phyloP scores from a whole-genome alignment of 805 yeast genomes.

The Isabelozyma heimii region DNA sequence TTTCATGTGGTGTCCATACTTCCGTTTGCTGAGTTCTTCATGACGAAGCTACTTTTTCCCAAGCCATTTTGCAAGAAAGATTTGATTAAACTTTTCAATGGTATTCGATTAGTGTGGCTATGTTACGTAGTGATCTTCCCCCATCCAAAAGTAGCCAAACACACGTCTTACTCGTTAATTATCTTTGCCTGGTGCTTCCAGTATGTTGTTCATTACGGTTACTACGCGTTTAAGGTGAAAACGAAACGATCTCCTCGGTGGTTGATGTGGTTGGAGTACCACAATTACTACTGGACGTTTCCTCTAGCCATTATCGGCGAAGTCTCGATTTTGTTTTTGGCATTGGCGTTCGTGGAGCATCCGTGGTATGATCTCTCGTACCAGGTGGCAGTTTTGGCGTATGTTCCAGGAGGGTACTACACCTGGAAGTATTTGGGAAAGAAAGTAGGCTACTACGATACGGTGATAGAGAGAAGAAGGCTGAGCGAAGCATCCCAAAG shows the following conservation, averaged over 20 bases:
- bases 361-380: constrained; percentile 21
- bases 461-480: constrained; percentile 18
- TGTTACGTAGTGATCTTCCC: constrained; percentile 42
- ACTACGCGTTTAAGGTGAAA: constrained; percentile 33
- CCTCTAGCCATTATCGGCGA: constrained; percentile 34
- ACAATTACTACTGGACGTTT: constrained; percentile 30
- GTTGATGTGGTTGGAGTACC: constrained; percentile 36
- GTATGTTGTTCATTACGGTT: constrained; percentile 29
- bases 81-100: constrained; percentile 28
- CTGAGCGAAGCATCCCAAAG: background rate
- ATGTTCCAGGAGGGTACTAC: constrained; percentile 36
- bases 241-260: constrained; percentile 33
- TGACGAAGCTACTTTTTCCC: constrained; percentile 13
- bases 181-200: constrained; percentile 35
- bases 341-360: constrained; percentile 29
- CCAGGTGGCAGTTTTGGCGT: constrained; percentile 24
- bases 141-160: constrained; percentile 41
- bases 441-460: constrained; percentile 19
- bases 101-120: constrained; percentile 32
- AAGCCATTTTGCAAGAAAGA: constrained; percentile 9
- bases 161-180: constrained; percentile 37
- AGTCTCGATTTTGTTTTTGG: constrained; percentile 31
- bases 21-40: constrained; percentile 26
- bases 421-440: constrained; percentile 28
- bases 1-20: constrained; percentile 41